Evolutionary conservation across 441 rosid genomes (phyloP).

Genomic region (Euphorbia celastroides): DNA sequence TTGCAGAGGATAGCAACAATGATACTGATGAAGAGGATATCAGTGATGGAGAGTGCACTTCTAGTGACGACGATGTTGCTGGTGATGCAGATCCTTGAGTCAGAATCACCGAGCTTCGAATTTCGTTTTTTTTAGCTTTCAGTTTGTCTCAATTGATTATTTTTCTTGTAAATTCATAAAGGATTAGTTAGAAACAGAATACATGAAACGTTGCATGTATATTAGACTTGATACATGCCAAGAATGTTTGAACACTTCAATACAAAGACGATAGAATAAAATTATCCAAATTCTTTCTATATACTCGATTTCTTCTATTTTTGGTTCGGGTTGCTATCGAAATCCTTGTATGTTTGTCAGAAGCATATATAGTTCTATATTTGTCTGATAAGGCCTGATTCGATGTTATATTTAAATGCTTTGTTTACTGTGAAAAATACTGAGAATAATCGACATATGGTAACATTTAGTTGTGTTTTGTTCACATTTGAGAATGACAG

Average conservation of each 20-base stretch:
- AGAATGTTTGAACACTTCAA: conserved; percentile 8
- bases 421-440: background rate
- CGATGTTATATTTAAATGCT: background rate
- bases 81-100: conserved; percentile 39
- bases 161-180: conserved; percentile 12
- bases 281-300: background rate
- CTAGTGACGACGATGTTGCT: conserved; percentile 37
- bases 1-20: conserved; percentile 26
- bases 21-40: conserved; percentile 30
- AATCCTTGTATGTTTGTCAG: background rate
- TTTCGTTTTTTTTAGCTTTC: background rate
- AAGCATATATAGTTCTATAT: background rate
- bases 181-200: conserved; percentile 15
- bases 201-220: conserved; percentile 12
- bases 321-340: background rate
- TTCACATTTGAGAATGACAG: background rate
- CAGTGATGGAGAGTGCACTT: conserved; percentile 31
- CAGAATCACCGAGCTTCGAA: background rate
- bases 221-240: conserved; percentile 4
- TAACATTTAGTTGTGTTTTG: background rate
- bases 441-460: background rate
- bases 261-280: conserved; percentile 5
- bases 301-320: too few relatives aligned
- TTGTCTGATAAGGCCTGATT: background rate
- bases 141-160: conserved; percentile 3